Conservation (phyloP, 352 stramenopile genomes). For the Pseudoperonospora humuli region DNA sequence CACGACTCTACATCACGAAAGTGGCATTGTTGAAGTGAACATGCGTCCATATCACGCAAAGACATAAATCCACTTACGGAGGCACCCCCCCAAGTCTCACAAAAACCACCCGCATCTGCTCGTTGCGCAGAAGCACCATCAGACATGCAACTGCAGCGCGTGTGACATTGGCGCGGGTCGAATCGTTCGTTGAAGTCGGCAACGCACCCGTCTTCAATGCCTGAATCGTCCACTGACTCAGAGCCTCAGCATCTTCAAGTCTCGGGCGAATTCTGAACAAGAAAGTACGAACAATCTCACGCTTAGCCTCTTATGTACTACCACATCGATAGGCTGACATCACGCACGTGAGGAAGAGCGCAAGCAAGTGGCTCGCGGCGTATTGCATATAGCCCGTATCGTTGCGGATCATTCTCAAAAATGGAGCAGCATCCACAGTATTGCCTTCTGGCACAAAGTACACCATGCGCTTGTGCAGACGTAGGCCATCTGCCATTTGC, state of each 20-base stretch:
- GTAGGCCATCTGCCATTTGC: conserved; percentile 47
- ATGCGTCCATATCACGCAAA: background rate
- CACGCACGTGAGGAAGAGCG: conserved; percentile 76
- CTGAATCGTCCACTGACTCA: conserved; percentile 75
- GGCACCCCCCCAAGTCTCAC: conserved; percentile 86
- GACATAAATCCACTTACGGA: conserved; percentile 48
- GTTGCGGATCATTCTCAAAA: conserved; percentile 78
- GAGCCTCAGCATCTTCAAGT: conserved; percentile 69
- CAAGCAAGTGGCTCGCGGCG: conserved; percentile 65
- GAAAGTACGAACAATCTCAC: background rate
- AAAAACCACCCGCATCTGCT: conserved; percentile 87
- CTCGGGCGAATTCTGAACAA: conserved; percentile 62
- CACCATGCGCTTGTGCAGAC: conserved; percentile 64
- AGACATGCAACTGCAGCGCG: conserved; percentile 86
- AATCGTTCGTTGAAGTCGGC: conserved; percentile 45
- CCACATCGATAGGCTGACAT: background rate
- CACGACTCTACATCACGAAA: conserved; percentile 34
- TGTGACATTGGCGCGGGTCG: conserved; percentile 63
- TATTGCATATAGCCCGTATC: conserved; percentile 83
- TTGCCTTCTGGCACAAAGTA: conserved; percentile 77
- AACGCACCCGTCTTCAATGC: conserved; percentile 57
- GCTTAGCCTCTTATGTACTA: background rate
- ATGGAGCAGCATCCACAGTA: conserved; percentile 65
- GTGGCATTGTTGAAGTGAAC: conserved; percentile 1
- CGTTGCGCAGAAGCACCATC: conserved; percentile 87